Percentiles rank a stretch among this genome's conserved stretches.
Evolutionary conservation across 2,329 filamentous ascomycete species (phyloP).

Genomic region (Metarhizium guizhouense): DNA sequence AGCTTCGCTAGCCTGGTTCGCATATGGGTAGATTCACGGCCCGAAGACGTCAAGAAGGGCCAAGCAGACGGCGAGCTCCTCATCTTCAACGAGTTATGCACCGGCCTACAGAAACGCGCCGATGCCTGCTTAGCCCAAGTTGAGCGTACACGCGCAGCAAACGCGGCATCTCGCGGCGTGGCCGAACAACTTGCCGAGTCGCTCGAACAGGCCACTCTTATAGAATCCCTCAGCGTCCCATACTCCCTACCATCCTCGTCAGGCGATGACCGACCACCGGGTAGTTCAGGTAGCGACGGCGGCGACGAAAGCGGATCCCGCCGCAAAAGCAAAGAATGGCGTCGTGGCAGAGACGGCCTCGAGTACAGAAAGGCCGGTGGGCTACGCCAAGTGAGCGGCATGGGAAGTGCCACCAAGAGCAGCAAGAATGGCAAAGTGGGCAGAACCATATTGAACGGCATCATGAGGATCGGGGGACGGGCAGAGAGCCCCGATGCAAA

Average conservation of each 20-base stretch:
- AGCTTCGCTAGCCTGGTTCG: conserved; percentile 79
- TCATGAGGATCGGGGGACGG: conserved; percentile 33
- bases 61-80: conserved; percentile 40
- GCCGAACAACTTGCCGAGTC: conserved; percentile 35
- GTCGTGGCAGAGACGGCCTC: conserved; percentile 15
- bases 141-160: conserved; percentile 33
- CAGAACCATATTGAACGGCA: conserved; percentile 32
- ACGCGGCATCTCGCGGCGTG: conserved; percentile 19
- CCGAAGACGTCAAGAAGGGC: conserved; percentile 25
- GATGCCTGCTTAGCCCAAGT: conserved; percentile 42
- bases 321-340: conserved; percentile 23
- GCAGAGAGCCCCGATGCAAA: conserved; percentile 32
- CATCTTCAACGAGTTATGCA: conserved; percentile 43
- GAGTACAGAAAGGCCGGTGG: conserved; percentile 19
- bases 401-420: conserved; percentile 19
- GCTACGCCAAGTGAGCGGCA: conserved; percentile 19
- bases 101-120: conserved; percentile 39
- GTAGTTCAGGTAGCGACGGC: conserved; percentile 43
- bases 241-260: conserved; percentile 17
- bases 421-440: conserved; percentile 31
- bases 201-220: conserved; percentile 34
- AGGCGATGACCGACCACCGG: conserved; percentile 30
- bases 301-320: conserved; percentile 12
- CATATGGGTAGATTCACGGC: conserved; percentile 59
- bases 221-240: conserved; percentile 24